phyloP scores from a whole-genome alignment of 2,329 filamentous ascomycete genomes.

The Helicocarpus griseus region DNA sequence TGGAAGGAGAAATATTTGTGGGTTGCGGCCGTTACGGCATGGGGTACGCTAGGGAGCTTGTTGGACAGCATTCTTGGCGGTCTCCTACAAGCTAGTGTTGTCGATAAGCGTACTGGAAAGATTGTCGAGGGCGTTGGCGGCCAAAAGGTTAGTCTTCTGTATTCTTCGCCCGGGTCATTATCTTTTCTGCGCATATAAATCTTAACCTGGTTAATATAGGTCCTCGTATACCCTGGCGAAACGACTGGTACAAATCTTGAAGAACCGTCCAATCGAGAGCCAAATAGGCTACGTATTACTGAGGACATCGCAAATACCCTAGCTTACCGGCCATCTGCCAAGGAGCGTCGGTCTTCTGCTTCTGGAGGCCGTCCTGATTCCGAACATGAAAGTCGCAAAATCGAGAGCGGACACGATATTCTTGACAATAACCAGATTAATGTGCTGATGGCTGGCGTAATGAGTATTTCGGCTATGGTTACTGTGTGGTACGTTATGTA shows the following conservation, averaged over 20 bases:
- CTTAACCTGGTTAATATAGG: conserved; percentile 16
- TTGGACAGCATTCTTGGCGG: conserved; percentile 84
- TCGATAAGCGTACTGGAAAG: conserved; percentile 73
- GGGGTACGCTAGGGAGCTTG: conserved; percentile 70
- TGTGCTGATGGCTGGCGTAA: conserved; percentile 73
- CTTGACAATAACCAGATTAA: conserved; percentile 96
- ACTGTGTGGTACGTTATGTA: conserved; percentile 28
- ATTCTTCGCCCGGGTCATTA: not conserved
- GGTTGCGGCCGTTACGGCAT: conserved; percentile 50
- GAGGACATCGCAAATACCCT: conserved; percentile 20
- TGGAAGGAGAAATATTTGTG: conserved; percentile 46
- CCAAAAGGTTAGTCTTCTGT: conserved; percentile 37
- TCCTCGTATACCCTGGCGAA: conserved; percentile 28
- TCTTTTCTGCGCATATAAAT: not conserved
- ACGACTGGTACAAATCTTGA: conserved; percentile 15
- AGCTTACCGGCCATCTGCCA: conserved; percentile 16
- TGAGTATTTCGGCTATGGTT: conserved; percentile 70
- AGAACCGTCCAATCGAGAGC: conserved; percentile 12
- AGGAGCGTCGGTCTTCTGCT: not conserved
- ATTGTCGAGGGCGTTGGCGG: conserved; percentile 82
- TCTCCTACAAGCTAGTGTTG: conserved; percentile 73
- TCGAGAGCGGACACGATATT: conserved; percentile 61
- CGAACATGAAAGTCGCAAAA: conserved; percentile 49
- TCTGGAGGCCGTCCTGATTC: conserved; percentile 8
- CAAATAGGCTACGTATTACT: conserved; percentile 18